Conservation (phyloP, 805 yeast species). For the Yamadazyma takamatsuzukensis region DNA sequence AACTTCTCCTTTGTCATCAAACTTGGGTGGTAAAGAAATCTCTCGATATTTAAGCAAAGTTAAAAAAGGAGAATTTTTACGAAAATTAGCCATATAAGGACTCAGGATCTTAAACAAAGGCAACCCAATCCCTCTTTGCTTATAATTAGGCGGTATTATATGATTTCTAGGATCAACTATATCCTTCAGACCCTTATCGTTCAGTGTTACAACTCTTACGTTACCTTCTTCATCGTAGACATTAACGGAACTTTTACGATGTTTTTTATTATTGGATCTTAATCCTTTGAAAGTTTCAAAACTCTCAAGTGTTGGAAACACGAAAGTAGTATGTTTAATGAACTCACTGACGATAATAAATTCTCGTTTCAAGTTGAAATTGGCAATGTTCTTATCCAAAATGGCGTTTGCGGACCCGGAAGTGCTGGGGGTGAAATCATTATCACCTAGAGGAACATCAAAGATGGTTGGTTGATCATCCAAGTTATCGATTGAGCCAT, state of each 20-base stretch:
- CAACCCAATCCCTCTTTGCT: slow-evolving; percentile 30
- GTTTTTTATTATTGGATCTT: slow-evolving; percentile 18
- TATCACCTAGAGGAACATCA: slow-evolving; percentile 12
- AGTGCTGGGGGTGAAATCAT: slow-evolving; percentile 5
- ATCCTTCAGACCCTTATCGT: slow-evolving; percentile 4
- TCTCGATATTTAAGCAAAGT: slow-evolving; percentile 30
- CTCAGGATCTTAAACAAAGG: slow-evolving; percentile 33
- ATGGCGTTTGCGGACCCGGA: slow-evolving; percentile 8
- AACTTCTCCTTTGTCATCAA: slow-evolving; percentile 13
- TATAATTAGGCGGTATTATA: slow-evolving; percentile 29
- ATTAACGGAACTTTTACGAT: slow-evolving; percentile 18
- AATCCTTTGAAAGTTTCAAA: slow-evolving; percentile 26
- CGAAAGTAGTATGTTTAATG: slow-evolving; percentile 22
- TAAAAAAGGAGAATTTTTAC: slow-evolving; percentile 33
- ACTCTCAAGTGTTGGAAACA: slow-evolving; percentile 29
- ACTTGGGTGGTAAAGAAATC: slow-evolving; percentile 16
- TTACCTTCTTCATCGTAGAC: slow-evolving; percentile 18
- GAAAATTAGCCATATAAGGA: slow-evolving; percentile 34
- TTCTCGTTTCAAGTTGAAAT: slow-evolving; percentile 25
- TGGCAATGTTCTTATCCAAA: slow-evolving; percentile 17
- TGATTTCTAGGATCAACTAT: slow-evolving; percentile 26
- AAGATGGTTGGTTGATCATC: slow-evolving; percentile 22
- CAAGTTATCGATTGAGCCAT: slow-evolving; percentile 5
- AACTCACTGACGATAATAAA: slow-evolving; percentile 31
- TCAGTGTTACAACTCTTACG: slow-evolving; percentile 9